Conservation (phyloP, 176 grass and related monocot species). For the Oryza brachyantha region DNA sequence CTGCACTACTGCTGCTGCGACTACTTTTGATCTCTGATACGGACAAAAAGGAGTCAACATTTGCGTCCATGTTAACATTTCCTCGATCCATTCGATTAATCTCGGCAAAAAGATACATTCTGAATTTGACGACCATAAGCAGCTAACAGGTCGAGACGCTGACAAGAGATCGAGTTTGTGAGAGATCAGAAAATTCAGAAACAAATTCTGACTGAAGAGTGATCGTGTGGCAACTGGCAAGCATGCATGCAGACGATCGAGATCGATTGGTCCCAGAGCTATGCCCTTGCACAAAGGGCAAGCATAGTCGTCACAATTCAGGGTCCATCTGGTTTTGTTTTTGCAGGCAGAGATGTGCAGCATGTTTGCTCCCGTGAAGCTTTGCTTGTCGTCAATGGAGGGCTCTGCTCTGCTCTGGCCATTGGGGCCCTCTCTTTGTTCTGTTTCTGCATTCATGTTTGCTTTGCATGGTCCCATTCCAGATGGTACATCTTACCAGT, state of each 20-base stretch:
- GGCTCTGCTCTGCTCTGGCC: neutral
- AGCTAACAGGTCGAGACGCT: neutral
- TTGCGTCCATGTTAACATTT: neutral
- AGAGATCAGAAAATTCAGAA: neutral
- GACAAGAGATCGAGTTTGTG: neutral
- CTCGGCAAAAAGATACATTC: neutral
- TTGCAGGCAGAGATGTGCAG: neutral
- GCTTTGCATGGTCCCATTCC: neutral
- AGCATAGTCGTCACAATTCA: no score
- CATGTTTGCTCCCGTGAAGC: conserved; percentile 10
- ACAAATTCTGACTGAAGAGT: neutral
- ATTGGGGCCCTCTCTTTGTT: neutral
- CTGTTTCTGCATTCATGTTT: neutral
- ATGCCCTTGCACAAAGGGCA: neutral
- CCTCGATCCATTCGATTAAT: neutral
- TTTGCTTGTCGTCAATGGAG: neutral
- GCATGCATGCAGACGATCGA: no score
- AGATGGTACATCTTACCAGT: neutral
- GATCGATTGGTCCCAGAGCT: no score
- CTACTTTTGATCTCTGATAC: neutral
- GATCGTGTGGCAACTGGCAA: no score
- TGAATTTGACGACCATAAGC: neutral
- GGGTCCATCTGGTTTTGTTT: neutral
- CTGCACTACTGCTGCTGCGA: no score
- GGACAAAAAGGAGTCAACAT: neutral